phyloP scores from a whole-genome alignment of 176 grass and related monocot genomes.

The Saccharum officinarum region DNA sequence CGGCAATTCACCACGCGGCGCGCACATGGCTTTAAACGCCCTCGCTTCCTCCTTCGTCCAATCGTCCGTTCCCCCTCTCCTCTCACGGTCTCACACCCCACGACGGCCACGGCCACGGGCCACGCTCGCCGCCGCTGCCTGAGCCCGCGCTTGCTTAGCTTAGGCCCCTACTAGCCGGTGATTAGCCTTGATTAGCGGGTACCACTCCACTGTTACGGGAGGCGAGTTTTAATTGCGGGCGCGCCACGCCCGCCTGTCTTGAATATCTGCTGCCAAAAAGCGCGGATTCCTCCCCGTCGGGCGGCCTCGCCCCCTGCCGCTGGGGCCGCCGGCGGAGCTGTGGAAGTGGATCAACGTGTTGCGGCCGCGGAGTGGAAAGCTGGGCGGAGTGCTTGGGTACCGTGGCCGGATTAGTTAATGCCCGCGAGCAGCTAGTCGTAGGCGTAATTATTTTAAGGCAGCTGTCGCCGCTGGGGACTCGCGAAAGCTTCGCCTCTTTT shows the following conservation, averaged over 20 bases:
- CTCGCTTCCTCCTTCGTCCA: background rate
- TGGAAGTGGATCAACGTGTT: background rate
- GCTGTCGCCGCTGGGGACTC: constrained; percentile 51
- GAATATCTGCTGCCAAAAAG: constrained; percentile 7
- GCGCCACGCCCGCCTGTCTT: background rate
- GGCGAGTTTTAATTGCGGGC: background rate
- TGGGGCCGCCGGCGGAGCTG: background rate
- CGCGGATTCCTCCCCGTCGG: constrained; percentile 6
- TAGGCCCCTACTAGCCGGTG: background rate
- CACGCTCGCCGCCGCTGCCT: background rate
- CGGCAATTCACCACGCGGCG: background rate
- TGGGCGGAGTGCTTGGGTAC: constrained; percentile 2
- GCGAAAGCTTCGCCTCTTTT: constrained; percentile 77
- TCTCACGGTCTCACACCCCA: background rate
- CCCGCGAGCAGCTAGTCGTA: constrained; percentile 1
- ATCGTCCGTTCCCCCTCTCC: background rate
- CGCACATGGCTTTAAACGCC: constrained; percentile 12
- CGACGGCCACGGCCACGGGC: background rate
- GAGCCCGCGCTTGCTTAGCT: background rate
- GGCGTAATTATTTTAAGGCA: constrained; percentile 50
- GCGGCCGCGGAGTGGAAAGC: constrained; percentile 13
- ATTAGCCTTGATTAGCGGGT: background rate
- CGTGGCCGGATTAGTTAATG: constrained; percentile 28
- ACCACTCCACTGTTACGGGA: constrained; percentile 13
- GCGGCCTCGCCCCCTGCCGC: too few species aligned